Base-by-base conservation (phyloP, 179 eudicot genomes). In the Spergularia azorica region DNA sequence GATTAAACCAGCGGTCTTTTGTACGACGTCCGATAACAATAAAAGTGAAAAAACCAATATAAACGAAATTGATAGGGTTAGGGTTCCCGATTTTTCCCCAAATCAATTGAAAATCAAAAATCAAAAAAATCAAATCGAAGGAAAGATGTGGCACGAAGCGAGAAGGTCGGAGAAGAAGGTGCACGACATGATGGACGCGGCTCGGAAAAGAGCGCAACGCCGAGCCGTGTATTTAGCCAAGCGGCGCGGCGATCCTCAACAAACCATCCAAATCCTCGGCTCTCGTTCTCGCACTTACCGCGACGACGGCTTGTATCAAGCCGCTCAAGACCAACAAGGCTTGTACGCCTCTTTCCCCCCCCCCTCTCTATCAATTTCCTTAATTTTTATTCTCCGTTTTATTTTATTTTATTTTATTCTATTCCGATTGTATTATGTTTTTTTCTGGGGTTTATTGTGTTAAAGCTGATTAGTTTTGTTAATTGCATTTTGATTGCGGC, bases 141-240 rank as follows among this genome's bases (percentile, higher is more conserved):
- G 32, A 26, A 21, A 76, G 85, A 95, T 95, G 99, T 95, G 98
- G 99, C 99, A 95, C 78, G 99, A 95, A 83, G 97, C 98, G 32
- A 82, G 99, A 59, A 86, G 97, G 78, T 95, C 99, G 86, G 99
- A 95, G 95, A 89, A 81, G 87, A 95, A 95, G 77, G 99, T 95
- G 52, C 97, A 93, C 82, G 98, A 95, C 76, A 86, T 95, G 94
- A 95, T 93, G 99, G 99, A 95, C 85, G 94, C 92, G 0, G 97
- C 96, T 70, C 87, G 98, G 8, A 93, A 91, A 83, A 69, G 99
- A 74, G 98, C 98, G 32, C 98, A 90, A 77, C 80, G 98, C 32
- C 90, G 98, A 57, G 98, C 99, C 15, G 55, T 95, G 9, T 95
- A 83, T 78, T 85, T 95, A 9, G 96, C 98, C 17, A 95, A 95